Percentiles rank a stretch among this genome's conserved stretches.
Conservation (phyloP, 441 rosid species). For the Isatis lusitanica region DNA sequence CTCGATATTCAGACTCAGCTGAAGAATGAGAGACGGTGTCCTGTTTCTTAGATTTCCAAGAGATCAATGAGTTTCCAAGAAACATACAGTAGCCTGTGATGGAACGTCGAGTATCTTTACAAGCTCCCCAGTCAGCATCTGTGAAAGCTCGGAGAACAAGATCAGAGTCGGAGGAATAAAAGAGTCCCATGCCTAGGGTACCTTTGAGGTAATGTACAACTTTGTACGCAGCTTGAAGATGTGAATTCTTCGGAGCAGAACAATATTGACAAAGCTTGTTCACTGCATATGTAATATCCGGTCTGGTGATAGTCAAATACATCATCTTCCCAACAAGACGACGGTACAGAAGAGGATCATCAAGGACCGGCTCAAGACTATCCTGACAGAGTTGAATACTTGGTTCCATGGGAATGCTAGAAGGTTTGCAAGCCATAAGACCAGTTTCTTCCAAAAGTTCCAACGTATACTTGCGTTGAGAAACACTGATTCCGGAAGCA, state of each 20-base stretch:
- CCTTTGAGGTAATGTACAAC: neutral
- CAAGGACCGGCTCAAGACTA: neutral
- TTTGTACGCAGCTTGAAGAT: neutral
- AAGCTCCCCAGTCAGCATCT: too few species aligned
- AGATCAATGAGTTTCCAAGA: too few species aligned
- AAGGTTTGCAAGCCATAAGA: neutral
- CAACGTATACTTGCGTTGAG: neutral
- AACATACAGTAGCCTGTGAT: too few species aligned
- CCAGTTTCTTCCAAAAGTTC: neutral
- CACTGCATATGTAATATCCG: neutral
- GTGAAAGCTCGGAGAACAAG: neutral
- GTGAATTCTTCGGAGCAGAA: neutral
- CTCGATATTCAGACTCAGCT: too few species aligned
- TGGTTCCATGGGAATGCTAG: neutral
- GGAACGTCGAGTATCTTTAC: too few species aligned
- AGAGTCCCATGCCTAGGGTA: rapidly evolving
- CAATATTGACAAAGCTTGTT: neutral
- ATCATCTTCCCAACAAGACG: neutral
- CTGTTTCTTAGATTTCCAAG: too few species aligned
- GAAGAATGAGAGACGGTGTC: too few species aligned
- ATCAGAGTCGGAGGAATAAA: neutral
- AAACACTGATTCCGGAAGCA: neutral
- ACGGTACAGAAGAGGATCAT: neutral
- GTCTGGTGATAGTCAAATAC: neutral
- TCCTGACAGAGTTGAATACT: rapidly evolving